Conservation (phyloP, 495 filamentous ascomycete genomes). For the Penicillium soppii region DNA sequence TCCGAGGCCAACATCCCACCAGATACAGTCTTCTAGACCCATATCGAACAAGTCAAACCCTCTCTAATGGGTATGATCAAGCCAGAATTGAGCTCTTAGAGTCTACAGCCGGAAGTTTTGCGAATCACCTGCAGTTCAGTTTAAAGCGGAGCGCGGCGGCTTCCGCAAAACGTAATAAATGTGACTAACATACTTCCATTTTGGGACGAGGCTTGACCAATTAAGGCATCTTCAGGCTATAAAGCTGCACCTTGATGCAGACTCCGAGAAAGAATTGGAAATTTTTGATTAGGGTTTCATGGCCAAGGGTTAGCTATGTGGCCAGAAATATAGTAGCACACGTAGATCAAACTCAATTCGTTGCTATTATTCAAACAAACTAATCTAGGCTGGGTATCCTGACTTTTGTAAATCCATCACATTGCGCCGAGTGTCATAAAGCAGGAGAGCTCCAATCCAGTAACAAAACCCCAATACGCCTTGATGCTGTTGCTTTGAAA, state of each 20-base stretch:
- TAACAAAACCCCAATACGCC: neutral
- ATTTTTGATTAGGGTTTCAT: neutral
- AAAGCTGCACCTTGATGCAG: neutral
- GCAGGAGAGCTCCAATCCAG: neutral
- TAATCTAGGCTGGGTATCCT: slow-evolving; percentile 7
- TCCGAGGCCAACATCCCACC: too few species aligned
- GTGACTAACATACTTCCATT: neutral
- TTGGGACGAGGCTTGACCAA: neutral
- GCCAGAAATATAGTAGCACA: too few species aligned
- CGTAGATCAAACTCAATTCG: too few species aligned
- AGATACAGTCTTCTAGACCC: too few species aligned
- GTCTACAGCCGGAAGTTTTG: neutral
- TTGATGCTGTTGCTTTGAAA: neutral
- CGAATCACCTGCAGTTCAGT: neutral
- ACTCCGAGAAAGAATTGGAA: neutral
- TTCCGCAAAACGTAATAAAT: slow-evolving; percentile 1
- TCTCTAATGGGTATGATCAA: too few species aligned
- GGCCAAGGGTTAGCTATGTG: too few species aligned
- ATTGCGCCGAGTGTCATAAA: neutral
- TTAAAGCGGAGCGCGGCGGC: neutral
- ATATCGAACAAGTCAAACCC: neutral
- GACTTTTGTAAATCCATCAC: neutral
- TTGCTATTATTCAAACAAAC: neutral
- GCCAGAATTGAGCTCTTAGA: neutral
- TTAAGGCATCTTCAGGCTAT: slow-evolving; percentile 1